Evolutionary conservation across 1,284 basidiomycete genomes (phyloP).

Genomic region (Ganoderma sp.): DNA sequence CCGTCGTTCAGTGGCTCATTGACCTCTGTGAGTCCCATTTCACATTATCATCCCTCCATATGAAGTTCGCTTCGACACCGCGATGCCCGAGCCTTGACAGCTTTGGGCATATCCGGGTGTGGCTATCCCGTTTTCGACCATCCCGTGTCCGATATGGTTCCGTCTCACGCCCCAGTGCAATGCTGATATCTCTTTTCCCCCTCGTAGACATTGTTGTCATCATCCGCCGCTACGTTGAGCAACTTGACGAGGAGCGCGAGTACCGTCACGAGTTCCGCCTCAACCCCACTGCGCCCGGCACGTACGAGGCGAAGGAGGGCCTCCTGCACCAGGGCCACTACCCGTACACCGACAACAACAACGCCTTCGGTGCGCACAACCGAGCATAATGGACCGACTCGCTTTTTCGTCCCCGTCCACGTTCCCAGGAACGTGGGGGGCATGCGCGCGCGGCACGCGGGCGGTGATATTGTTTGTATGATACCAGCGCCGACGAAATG

Average conservation of each 20-base stretch:
- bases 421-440: not conserved
- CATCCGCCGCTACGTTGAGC: constrained; percentile 40
- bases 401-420: not conserved
- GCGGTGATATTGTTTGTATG: constrained; percentile 6
- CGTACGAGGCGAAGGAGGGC: constrained; percentile 40
- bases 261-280: constrained; percentile 39
- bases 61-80: not conserved
- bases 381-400: constrained; percentile 14
- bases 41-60: not conserved
- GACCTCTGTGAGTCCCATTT: constrained; percentile 52
- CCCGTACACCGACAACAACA: constrained; percentile 38
- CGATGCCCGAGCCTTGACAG: constrained; percentile 6
- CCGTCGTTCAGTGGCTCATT: constrained; percentile 51
- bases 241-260: constrained; percentile 41
- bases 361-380: constrained; percentile 37
- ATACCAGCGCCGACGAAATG: constrained; percentile 2
- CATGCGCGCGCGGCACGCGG: not conserved
- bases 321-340: constrained; percentile 37
- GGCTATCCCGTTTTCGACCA: not conserved
- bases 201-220: constrained; percentile 39
- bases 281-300: constrained; percentile 34
- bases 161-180: constrained; percentile 12
- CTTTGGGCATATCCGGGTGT: not conserved
- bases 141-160: not conserved
- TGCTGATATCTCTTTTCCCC: constrained; percentile 17